Base-by-base conservation (phyloP, 2,329 filamentous ascomycete species). In the Harringtonia lauricola region DNA sequence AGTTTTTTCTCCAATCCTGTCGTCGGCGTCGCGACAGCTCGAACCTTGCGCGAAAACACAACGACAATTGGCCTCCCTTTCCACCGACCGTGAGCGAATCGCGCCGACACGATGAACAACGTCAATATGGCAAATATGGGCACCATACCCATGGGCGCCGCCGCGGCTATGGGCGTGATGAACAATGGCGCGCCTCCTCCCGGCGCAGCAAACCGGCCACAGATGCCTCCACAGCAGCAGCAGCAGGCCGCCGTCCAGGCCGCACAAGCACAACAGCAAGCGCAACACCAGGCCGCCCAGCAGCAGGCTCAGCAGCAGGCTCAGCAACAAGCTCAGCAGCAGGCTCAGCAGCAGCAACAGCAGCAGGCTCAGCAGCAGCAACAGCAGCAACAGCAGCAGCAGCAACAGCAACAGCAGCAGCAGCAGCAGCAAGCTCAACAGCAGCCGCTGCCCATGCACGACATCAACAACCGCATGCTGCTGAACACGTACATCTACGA, bases 401-500 rank as follows among this genome's bases (percentile, higher is more conserved):
- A 42, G 22, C 46, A 37, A 15, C 39, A 28, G 14, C 35, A 43
- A 9, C 41, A 43, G 26, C 35, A 38, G 7, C 43, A 43, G 28
- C 39, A 36, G 9, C 42, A 43, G 26, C 39, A 36, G 56, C 49
- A 53, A 36, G 47, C 55, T 26, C 60, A 66, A 47, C 39, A 29
- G 12, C 44, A 43, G 53, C 65, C 67, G 46, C 62, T 66, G 49
- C 65, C 62, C 51, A 61, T 62, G 48, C 67, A 63, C 51, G 67
- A 70, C 39, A 36, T 40, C 2, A 61, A 59, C 48, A 69, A 67
- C 52, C 76, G 74, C 51, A 66, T 71, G 39, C 65, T 79, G 47
- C 72, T 92, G 41, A 89, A 90, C 65, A 90, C 86, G 18, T 89
- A 89, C 61, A 92, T 92, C 52, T 92, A 90, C 71, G 86, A 92